Evolutionary conservation across 331 rosid species (phyloP).

Genomic region (Telfairia occidentalis): DNA sequence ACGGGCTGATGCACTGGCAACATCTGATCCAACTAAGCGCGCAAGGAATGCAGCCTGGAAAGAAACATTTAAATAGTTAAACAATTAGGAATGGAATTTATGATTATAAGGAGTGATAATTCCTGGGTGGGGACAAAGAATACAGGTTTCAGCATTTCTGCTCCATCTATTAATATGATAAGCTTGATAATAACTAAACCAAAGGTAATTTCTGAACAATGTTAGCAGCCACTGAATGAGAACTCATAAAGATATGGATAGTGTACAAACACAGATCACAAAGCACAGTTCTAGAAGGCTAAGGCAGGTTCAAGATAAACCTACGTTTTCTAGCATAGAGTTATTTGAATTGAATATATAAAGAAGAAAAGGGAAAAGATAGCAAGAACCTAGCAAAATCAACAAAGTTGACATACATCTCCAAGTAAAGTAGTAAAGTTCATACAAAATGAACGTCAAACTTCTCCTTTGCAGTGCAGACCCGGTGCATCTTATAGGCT

Average conservation of each 20-base stretch:
- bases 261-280: background rate
- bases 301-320: background rate
- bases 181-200: background rate
- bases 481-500: background rate
- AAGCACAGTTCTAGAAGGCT: background rate
- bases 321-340: background rate
- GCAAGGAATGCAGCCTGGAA: slow-evolving; percentile 70
- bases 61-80: slow-evolving; percentile 1
- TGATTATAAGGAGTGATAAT: background rate
- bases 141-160: background rate
- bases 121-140: background rate
- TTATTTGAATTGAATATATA: background rate
- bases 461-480: slow-evolving; percentile 1
- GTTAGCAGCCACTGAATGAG: background rate
- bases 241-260: background rate
- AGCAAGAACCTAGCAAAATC: background rate
- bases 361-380: background rate
- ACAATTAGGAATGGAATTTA: background rate
- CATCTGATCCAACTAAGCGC: slow-evolving; percentile 64
- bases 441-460: slow-evolving; percentile 5
- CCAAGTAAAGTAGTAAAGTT: background rate
- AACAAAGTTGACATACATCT: background rate
- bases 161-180: background rate
- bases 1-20: slow-evolving; percentile 69
- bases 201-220: background rate